Base-by-base conservation (phyloP, 2,329 filamentous ascomycete species). In the Botrytis deweyae region DNA sequence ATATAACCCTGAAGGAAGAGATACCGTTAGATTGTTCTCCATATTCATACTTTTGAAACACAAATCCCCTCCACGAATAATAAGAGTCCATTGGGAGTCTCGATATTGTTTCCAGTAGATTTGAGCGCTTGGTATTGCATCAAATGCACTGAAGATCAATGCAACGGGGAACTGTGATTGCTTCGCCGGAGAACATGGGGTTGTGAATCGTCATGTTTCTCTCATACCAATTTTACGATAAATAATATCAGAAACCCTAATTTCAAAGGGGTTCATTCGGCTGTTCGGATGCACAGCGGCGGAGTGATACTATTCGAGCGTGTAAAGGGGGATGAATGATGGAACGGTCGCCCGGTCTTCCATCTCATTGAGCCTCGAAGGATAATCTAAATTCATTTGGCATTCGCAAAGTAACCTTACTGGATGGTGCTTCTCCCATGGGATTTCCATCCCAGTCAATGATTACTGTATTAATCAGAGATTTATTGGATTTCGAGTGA, bases 131-230 rank as follows among this genome's bases (percentile, higher is more conserved):
- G 40, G 52, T 46, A 14, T 38, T 42, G 70, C 70, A 40, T 67
- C 62, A 59, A 68, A 72, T 72, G 70, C 70, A 72, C 33, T n/a
- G 70, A 61, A 72, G 70, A 72, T 72, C 63, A 72, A 72, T 72
- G 63, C 70, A 68, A 68, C 70, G 70, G 70, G 70, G 63, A 72
- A 52, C 49, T 40, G 46, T 40, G 33, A 68, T 68, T 72, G 70
- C 55, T 61, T 68, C 59, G 63, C 67, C 70, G 63, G 70, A 42
- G 46, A 42, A 33, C 70, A 72, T 38, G 70, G 70, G 63, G 65
- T 49, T 38, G 20, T 36, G 25, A 40, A 64, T 42, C 59, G 25
- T n/a, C 9, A 42, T 20, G 49, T 22, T 38, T 42, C 40, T 66
- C 52, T 58, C 69, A 38, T 38, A 25, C 62, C 36, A 72, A 72